A percentile compares a stretch with the other conserved stretches of the same genome.
phyloP scores from a whole-genome alignment of 352 stramenopile species.

The Pythium dissimile region DNA sequence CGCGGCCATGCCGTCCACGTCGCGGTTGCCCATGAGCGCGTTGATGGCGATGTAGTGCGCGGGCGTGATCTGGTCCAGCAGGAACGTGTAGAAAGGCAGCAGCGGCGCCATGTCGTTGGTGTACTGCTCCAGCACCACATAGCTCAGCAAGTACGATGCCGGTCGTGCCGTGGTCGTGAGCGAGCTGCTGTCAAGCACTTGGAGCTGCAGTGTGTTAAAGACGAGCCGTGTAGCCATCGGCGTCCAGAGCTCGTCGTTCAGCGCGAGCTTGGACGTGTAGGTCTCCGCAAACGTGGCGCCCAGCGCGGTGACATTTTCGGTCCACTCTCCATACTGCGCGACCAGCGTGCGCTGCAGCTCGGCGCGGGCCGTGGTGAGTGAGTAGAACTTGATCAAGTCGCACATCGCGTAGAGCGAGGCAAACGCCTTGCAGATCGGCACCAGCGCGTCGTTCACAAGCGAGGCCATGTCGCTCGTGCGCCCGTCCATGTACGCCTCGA shows the following conservation, averaged over 20 bases:
- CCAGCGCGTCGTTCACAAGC: not conserved
- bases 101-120: not conserved
- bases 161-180: not conserved
- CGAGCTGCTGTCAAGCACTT: not conserved
- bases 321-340: not conserved
- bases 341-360: not conserved
- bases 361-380: not conserved
- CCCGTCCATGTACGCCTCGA: constrained; percentile 6
- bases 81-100: constrained; percentile 13
- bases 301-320: not conserved
- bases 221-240: not conserved
- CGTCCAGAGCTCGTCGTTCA: constrained; percentile 1
- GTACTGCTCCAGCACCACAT: not conserved
- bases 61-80: constrained; percentile 13
- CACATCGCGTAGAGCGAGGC: not conserved
- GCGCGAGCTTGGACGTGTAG: not conserved
- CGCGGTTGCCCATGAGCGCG: constrained; percentile 3
- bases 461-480: not conserved
- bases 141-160: not conserved
- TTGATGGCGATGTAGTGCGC: constrained; percentile 18
- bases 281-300: not conserved
- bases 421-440: not conserved
- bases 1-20: constrained; percentile 8
- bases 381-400: constrained; percentile 1
- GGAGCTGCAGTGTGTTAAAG: constrained; percentile 4